Base-by-base conservation (phyloP, 2,329 filamentous ascomycete genomes). In the Coniochaeta sp. region DNA sequence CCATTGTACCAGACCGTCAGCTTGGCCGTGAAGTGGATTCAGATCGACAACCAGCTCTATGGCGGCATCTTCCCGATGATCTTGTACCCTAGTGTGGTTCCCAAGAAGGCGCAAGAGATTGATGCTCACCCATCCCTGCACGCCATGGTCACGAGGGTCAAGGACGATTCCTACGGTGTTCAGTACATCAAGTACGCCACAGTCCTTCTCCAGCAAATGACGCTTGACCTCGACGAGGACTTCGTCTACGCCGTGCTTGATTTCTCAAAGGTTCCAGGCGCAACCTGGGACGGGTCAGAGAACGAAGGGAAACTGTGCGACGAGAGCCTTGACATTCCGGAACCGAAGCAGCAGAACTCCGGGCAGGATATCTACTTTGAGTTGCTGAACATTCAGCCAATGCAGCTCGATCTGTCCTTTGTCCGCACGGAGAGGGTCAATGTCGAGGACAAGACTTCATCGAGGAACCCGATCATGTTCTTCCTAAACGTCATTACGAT, bases 121-220 rank as follows among this genome's bases (percentile, higher is more conserved):
- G 95, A 98, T 65, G 89, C 93, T 0, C 95, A 98, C 74, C 95
- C 95, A 0, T 98, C 96, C 59, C 85, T 99, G 71, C 93, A 97
- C 68, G 87, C 88, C 16, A 93, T 93, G 81, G 81, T 97, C 59
- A 97, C 93, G 12, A 85, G 92, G 33, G 93, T 99, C 72, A 99
- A 99, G 77, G 95, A 99, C 69, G 93, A 99, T 70, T 96, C 93
- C 0, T 99, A 98, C 70, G 95, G 95, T 68, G 95, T 99, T 24
- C 79, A 97, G 11, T 99, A 99, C 75, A 93, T 99, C 81, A 99
- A 99, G 74, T 99, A 99, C 73, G 93, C 95, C 24, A 96, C 93
- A 0, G 75, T 99, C 54, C 79, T 99, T 34, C 79, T 99, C 54
- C 95, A 99, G 73, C 93, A 99, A 73, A 97, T 99, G 93, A 99